Conservation (phyloP, 2,329 filamentous ascomycete species). For the Clonostachys chloroleuca region DNA sequence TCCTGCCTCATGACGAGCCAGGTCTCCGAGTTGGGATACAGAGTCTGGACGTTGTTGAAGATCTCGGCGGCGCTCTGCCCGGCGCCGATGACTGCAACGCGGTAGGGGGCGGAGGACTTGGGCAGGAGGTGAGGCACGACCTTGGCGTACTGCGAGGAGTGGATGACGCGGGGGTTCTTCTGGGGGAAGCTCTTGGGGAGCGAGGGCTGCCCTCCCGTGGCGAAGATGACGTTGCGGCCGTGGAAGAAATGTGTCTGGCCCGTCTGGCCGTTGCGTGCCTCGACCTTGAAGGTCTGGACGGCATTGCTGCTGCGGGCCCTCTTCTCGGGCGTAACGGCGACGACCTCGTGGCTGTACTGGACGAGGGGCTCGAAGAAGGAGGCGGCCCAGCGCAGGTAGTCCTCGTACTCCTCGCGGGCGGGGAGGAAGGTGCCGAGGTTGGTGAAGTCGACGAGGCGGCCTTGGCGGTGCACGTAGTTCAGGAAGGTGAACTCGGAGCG, state of each 20-base stretch:
- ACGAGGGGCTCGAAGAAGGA: constrained; percentile 70
- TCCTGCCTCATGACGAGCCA: constrained; percentile 76
- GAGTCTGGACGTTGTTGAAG: constrained; percentile 78
- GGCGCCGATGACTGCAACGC: constrained; percentile 79
- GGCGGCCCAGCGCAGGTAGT: constrained; percentile 93
- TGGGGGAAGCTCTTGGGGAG: constrained; percentile 68
- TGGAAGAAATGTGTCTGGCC: constrained; percentile 47
- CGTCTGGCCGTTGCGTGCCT: constrained; percentile 57
- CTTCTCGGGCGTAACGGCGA: constrained; percentile 58
- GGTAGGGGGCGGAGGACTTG: constrained; percentile 54
- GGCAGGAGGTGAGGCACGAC: constrained; percentile 54
- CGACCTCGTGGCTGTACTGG: constrained; percentile 72
- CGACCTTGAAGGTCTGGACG: constrained; percentile 64
- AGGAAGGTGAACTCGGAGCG: constrained; percentile 91
- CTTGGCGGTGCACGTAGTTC: constrained; percentile 83
- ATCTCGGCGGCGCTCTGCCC: constrained; percentile 96
- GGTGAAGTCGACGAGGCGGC: constrained; percentile 82
- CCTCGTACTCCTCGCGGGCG: constrained; percentile 83
- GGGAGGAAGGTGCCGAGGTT: constrained; percentile 89
- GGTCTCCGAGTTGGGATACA: constrained; percentile 79
- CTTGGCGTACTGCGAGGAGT: constrained; percentile 82
- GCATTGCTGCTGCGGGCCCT: constrained; percentile 21
- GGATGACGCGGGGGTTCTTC: constrained; percentile 70
- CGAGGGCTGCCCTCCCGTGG: constrained; percentile 57
- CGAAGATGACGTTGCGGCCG: constrained; percentile 61